These are phyloP conservation scores for Xylariaceae sp. DNA, from an alignment of 2,329 filamentous ascomycete species.

Conservation along the genomic window DNA sequence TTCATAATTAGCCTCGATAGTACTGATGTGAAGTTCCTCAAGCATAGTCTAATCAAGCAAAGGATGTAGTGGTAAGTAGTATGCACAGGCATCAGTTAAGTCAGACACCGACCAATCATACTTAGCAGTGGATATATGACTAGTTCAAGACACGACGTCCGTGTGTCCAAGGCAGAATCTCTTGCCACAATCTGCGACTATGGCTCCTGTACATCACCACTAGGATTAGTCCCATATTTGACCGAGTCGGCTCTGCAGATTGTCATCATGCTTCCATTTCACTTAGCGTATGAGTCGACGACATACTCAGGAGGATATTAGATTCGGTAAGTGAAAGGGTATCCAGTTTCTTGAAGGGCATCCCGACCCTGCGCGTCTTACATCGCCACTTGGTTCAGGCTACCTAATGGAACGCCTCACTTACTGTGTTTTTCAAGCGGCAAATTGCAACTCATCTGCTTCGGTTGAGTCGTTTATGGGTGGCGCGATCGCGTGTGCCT, in stretches of 20 bases:
- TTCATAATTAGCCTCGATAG: no score
- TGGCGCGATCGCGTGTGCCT: neutral
- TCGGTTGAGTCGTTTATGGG: neutral
- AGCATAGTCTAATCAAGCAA: no score
- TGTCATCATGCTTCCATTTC: neutral
- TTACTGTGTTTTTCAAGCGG: neutral
- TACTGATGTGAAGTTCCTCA: no score
- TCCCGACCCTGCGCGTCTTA: conserved; percentile 11
- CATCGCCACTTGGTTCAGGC: conserved; percentile 12
- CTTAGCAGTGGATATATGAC: no score
- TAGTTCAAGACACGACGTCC: no score
- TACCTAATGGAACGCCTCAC: neutral
- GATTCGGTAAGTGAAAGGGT: no score
- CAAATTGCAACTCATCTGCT: conserved; percentile 6
- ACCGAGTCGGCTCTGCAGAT: conserved; percentile 1
- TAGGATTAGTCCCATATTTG: neutral
- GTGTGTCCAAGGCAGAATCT: conserved; percentile 12
- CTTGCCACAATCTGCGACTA: conserved; percentile 9
- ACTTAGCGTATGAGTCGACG: neutral
- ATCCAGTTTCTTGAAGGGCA: conserved; percentile 1
- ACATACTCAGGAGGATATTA: no score
- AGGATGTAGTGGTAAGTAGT: no score
- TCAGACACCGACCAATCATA: no score
- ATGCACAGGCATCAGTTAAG: no score
- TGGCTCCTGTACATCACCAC: neutral